A percentile compares a stretch with the other conserved stretches of the same genome.
phyloP scores from a whole-genome alignment of 495 filamentous ascomycete species.

The Lepidopterella palustris region DNA sequence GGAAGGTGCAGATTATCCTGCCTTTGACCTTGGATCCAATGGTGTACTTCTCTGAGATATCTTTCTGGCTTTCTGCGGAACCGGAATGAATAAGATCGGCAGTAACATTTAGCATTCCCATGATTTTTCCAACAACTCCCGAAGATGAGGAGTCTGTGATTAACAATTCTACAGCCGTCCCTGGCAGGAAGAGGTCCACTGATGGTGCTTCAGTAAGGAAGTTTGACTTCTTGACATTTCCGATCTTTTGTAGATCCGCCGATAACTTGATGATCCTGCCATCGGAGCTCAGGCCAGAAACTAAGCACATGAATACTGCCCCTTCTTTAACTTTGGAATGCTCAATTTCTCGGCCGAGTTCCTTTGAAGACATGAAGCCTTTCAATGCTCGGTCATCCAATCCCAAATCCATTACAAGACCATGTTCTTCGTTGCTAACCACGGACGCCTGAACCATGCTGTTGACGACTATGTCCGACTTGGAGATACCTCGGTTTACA shows the following conservation, averaged over 20 bases:
- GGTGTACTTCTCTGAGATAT: slow-evolving; percentile 67
- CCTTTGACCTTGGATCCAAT: slow-evolving; percentile 77
- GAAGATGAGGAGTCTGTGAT: slow-evolving; percentile 59
- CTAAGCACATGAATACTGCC: slow-evolving; percentile 73
- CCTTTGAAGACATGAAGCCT: slow-evolving; percentile 86
- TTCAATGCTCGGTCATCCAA: slow-evolving; percentile 58
- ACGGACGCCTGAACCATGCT: slow-evolving; percentile 80
- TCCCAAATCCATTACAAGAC: slow-evolving; percentile 86
- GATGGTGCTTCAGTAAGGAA: slow-evolving; percentile 71
- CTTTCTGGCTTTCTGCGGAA: slow-evolving; percentile 54
- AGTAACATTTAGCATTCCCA: slow-evolving; percentile 84
- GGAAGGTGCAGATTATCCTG: slow-evolving; percentile 79
- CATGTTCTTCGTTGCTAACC: slow-evolving; percentile 87
- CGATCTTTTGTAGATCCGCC: slow-evolving; percentile 56
- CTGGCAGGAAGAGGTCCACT: slow-evolving; percentile 82
- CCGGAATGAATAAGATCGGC: slow-evolving; percentile 86
- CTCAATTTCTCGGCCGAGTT: slow-evolving; percentile 56
- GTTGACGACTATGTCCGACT: slow-evolving; percentile 63
- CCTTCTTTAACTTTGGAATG: slow-evolving; percentile 65
- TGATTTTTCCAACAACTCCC: slow-evolving; percentile 75
- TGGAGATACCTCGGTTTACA: slow-evolving; percentile 65
- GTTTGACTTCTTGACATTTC: slow-evolving; percentile 63
- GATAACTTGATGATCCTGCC: slow-evolving; percentile 84
- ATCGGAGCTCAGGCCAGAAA: slow-evolving; percentile 66
- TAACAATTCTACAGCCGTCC: slow-evolving; percentile 79